Conservation (phyloP, 352 stramenopile species). For the Chrysophaeum taylorii region DNA sequence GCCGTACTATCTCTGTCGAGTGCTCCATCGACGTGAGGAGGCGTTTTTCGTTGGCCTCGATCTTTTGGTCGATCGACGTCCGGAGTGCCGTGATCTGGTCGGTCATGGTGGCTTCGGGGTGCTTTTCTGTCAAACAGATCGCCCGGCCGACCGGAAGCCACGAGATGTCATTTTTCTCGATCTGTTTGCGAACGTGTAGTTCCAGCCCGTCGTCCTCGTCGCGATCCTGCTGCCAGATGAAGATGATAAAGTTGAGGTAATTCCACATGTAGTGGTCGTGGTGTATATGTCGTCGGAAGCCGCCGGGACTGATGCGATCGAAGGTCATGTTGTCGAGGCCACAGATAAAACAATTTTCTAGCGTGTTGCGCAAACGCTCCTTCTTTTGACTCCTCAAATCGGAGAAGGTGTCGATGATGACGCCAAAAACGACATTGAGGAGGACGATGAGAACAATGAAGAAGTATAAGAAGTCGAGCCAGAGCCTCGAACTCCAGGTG, state of each 20-base stretch:
- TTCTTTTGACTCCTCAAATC: constrained; percentile 32
- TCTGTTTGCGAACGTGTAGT: constrained; percentile 31
- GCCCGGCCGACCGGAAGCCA: constrained; percentile 36
- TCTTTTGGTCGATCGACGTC: background rate
- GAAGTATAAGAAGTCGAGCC: constrained; percentile 38
- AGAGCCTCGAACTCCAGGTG: constrained; percentile 12
- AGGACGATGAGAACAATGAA: constrained; percentile 37
- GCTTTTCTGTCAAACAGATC: constrained; percentile 17
- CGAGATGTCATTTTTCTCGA: constrained; percentile 35
- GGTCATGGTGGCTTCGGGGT: constrained; percentile 11
- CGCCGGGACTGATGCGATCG: constrained; percentile 30
- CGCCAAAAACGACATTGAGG: constrained; percentile 43
- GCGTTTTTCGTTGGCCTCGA: background rate
- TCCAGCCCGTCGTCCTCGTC: constrained; percentile 41
- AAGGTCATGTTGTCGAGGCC: constrained; percentile 32
- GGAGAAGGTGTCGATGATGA: constrained; percentile 45
- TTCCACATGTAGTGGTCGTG: constrained; percentile 45
- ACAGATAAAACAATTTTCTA: constrained; percentile 34
- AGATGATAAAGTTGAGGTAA: constrained; percentile 45
- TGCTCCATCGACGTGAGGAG: constrained; percentile 6
- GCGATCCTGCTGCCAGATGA: constrained; percentile 36
- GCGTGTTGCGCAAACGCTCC: constrained; percentile 27
- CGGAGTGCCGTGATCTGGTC: constrained; percentile 8
- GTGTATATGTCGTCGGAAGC: constrained; percentile 34
- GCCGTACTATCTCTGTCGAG: background rate